Percentiles rank a stretch among this genome's conserved stretches.
Conservation (phyloP, 192 early-diverging fungal genomes). For the Jimgerdemannia lactiflua region DNA sequence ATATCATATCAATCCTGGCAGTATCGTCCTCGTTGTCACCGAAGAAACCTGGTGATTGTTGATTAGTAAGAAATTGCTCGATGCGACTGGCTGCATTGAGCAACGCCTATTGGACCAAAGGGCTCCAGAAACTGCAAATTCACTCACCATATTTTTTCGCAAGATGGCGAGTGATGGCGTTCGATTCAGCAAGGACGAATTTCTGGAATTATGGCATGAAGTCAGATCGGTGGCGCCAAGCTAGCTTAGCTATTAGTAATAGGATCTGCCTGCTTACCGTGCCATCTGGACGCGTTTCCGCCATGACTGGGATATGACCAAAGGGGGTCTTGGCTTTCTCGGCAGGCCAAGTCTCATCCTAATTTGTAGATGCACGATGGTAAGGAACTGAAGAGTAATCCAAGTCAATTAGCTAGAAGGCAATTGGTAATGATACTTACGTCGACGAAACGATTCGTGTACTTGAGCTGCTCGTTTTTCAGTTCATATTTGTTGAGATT, state of each 20-base stretch:
- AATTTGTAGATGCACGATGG: neutral
- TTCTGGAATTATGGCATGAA: neutral
- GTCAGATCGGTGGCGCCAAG: too few relatives aligned
- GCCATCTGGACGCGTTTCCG: constrained; percentile 22
- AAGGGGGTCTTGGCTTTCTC: constrained; percentile 34
- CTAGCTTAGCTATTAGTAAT: neutral
- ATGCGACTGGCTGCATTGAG: neutral
- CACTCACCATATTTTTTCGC: constrained; percentile 17
- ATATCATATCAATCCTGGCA: neutral
- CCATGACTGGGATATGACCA: constrained; percentile 41
- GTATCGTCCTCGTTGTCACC: neutral
- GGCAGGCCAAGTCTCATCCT: constrained; percentile 27
- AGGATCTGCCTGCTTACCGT: neutral
- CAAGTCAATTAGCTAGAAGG: neutral
- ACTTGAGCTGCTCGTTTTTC: neutral
- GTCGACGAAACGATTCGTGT: neutral
- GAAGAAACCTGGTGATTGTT: neutral
- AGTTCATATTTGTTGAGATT: neutral
- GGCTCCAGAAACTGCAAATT: neutral
- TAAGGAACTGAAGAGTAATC: neutral
- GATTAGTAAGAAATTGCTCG: neutral
- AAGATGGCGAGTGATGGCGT: constrained; percentile 40
- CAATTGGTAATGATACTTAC: neutral
- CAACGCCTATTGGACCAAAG: too few relatives aligned
- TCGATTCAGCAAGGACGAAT: constrained; percentile 35